Evolutionary conservation across 129 eudicot genomes (phyloP).

Genomic region (Pittosporum tobira): DNA sequence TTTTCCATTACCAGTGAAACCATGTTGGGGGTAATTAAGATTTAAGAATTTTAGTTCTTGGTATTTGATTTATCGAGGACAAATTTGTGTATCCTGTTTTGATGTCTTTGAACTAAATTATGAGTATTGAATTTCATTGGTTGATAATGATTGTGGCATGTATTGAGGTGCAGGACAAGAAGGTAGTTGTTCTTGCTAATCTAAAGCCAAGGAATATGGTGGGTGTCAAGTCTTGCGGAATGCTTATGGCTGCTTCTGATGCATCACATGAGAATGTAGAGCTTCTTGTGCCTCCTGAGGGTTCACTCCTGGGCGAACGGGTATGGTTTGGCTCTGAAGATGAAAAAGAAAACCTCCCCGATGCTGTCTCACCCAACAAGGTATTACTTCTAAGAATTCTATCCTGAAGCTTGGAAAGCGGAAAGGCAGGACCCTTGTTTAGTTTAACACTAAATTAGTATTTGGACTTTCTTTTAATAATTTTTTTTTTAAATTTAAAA

Average conservation of each 20-base stretch:
- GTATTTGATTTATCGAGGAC: neutral
- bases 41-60: neutral
- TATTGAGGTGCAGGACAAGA: slow-evolving; percentile 34
- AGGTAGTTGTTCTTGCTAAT: slow-evolving; percentile 81
- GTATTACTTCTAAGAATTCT: slow-evolving; percentile 8
- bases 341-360: slow-evolving; percentile 65
- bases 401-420: too few species aligned
- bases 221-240: slow-evolving; percentile 85
- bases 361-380: slow-evolving; percentile 70
- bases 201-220: slow-evolving; percentile 96
- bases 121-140: neutral
- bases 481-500: too few species aligned
- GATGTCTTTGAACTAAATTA: neutral
- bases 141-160: neutral
- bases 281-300: slow-evolving; percentile 83
- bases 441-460: too few species aligned
- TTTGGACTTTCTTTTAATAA: too few species aligned
- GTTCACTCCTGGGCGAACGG: slow-evolving; percentile 68
- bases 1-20: neutral
- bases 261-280: slow-evolving; percentile 87
- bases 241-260: slow-evolving; percentile 99
- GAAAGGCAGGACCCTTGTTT: too few species aligned
- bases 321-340: slow-evolving; percentile 88
- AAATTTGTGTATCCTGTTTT: neutral
- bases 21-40: too few species aligned